Evolutionary conservation across 345 rosid species (phyloP), one percentile per base, ranked within the genome.

Genomic region (Jatropha curcas): DNA sequence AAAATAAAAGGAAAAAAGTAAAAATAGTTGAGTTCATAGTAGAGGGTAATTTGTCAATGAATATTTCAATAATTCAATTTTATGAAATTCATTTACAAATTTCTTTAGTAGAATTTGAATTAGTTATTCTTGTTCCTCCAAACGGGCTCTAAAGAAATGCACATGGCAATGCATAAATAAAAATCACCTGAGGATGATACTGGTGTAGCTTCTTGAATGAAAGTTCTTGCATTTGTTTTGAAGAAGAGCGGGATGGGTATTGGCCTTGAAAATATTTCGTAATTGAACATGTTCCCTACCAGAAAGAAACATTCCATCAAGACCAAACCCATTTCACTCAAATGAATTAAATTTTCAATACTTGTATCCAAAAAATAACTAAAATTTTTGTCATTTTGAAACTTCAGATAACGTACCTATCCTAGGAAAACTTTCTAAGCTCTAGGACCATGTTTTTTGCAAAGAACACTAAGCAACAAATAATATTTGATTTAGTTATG

Each of bases 271-370:
- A 94, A 74, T 92, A 94, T 78, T 86, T 92, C 79, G 60, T 79
- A 65, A 94, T 94, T 68, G 97, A 90, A 77, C 79, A 74, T 72
- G 92, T 90, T 68, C 97, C 97, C 98, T 94, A 70, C 72, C n/a
- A 76, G 71, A 51, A 33, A 64, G 56, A 68, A 7, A 60, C 7
- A 55, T 27, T 34, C 22, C 22, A 3, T 52, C 1, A n/a, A n/a
- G n/a, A 48, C 43, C 11, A 64, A 22, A 33, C 16, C n/a, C n/a
- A n/a, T n/a, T n/a, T n/a, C n/a, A n/a, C n/a, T n/a, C n/a, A n/a
- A n/a, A n/a, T n/a, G n/a, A n/a, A n/a, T n/a, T n/a, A 63, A 62
- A 35, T 25, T 63, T 24, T 39, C 13, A 11, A 27, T 16, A 39
- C 2, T 19, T 0, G 0, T 0, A 24, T 33, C n/a, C 33, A 24